Percentiles rank a stretch among this genome's conserved stretches.
Evolutionary conservation across 257 asterid genomes (phyloP).

Genomic region (Misopates orontium): DNA sequence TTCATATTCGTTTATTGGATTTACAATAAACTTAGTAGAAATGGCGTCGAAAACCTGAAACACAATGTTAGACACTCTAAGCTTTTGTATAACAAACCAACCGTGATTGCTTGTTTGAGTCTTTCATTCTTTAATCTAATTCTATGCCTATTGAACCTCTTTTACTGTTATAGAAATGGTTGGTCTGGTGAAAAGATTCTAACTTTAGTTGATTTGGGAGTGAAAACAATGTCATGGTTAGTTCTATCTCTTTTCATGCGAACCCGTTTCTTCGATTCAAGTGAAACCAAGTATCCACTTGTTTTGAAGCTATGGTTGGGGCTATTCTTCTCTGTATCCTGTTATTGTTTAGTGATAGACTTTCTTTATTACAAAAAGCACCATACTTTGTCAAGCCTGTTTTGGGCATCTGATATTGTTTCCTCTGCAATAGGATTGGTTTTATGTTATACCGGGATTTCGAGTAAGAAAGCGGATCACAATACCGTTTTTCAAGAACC

Average conservation of each 20-base stretch:
- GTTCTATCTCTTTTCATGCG: conserved; percentile 52
- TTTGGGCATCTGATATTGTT: conserved; percentile 45
- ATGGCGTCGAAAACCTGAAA: conserved; percentile 4
- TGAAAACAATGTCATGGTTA: conserved; percentile 59
- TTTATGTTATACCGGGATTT: conserved; percentile 38
- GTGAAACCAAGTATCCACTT: conserved; percentile 54
- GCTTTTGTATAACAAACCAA: conserved; percentile 34
- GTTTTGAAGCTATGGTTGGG: conserved; percentile 76
- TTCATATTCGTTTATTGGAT: conserved; percentile 35
- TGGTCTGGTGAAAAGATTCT: conserved; percentile 71
- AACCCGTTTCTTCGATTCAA: conserved; percentile 35
- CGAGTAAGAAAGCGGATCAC: conserved; percentile 25
- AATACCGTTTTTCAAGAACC: conserved; percentile 40
- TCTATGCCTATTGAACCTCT: conserved; percentile 49
- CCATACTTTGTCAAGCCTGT: conserved; percentile 29
- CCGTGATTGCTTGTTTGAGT: conserved; percentile 44
- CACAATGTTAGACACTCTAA: no score
- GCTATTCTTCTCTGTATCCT: conserved; percentile 51
- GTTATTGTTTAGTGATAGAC: conserved; percentile 65
- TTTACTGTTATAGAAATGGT: conserved; percentile 63
- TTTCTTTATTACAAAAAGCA: conserved; percentile 43
- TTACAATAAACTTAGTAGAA: conserved; percentile 20
- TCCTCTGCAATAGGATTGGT: conserved; percentile 33
- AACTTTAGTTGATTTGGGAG: conserved; percentile 52
- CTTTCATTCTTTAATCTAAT: conserved; percentile 51